Percentiles rank a stretch among this genome's conserved stretches.
These are phyloP conservation scores for Hemileia vastatrix DNA, from an alignment of 1,284 basidiomycete species.

Conservation along the genomic window DNA sequence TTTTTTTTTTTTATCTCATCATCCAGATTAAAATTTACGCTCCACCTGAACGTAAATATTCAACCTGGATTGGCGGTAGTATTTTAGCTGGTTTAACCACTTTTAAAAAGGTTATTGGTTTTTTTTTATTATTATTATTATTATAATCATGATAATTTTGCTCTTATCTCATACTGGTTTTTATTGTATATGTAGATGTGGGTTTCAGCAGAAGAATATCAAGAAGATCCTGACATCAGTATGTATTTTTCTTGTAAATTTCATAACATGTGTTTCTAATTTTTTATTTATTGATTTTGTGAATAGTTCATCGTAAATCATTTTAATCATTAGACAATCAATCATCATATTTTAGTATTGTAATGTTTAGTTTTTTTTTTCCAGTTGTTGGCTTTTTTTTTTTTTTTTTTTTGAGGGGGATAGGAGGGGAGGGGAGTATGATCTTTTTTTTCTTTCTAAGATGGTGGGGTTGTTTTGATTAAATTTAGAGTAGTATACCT, in stretches of 20 bases:
- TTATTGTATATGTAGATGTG: constrained; percentile 61
- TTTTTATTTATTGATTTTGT: neutral
- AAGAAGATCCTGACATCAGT: constrained; percentile 92
- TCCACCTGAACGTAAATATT: constrained; percentile 98
- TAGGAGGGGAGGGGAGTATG: too few relatives aligned
- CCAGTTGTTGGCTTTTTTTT: too few relatives aligned
- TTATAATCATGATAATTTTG: constrained; percentile 15
- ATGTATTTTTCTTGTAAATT: constrained; percentile 8
- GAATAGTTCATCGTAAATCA: constrained; percentile 11
- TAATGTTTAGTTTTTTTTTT: too few relatives aligned
- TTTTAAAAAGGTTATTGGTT: constrained; percentile 74
- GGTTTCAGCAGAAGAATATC: constrained; percentile 98
- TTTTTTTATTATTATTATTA: neutral
- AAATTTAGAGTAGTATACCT: too few relatives aligned
- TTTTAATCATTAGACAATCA: too few relatives aligned
- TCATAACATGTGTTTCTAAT: neutral
- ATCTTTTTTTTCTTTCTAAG: too few relatives aligned
- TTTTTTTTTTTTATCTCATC: too few relatives aligned
- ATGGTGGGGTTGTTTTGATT: too few relatives aligned
- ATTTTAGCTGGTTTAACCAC: constrained; percentile 90
- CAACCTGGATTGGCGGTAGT: constrained; percentile 98
- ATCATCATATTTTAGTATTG: too few relatives aligned
- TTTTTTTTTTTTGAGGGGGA: too few relatives aligned
- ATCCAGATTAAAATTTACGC: constrained; percentile 89
- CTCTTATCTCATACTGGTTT: constrained; percentile 4